Base-by-base conservation (phyloP, 495 filamentous ascomycete species). In the Neurospora tetrasperma region DNA sequence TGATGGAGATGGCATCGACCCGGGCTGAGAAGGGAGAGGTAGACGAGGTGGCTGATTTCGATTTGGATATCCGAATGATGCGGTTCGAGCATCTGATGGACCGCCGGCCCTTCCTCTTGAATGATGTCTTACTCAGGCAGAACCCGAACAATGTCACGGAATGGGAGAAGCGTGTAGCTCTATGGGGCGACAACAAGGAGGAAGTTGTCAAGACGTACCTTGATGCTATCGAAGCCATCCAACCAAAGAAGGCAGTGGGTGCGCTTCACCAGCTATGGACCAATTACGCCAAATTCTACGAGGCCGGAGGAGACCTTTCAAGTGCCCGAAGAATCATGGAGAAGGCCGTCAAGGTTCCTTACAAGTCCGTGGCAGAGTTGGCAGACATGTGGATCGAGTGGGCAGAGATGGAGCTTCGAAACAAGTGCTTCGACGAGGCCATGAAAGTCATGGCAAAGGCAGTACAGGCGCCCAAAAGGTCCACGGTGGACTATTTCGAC, bases 371-470 rank as follows among this genome's bases (percentile, higher is more conserved):
- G 23, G 90, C 91, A 44, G 96, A 99, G 80, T 88, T 98, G 43
- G 96, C 96, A 54, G 96, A 98, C 75, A 96, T 94, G 86, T 99
- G 96, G 96, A 95, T 94, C 75, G 94, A 97, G 83, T 98, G 94
- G 94, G 94, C 96, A 12, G 95, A 98, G 81, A 92, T 99, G 92
- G 96, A 99, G 79, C 86, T 98, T 39, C 91, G 96, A 38, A 92
- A 92, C 73, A 94, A 99, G 77, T 96, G 98, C 80, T 97, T 98
- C 76, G 96, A 99, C 79, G 89, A 90, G 74, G 96, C 96, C 14
- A 92, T 98, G 71, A 89, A 90, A 71, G 93, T 99, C 80, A 98
- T 98, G 96, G 93, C 93, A 27, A 98, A 97, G 80, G 96, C 96
- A 14, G 95, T 94, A 14, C 94, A 97, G 81, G 93, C 96, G 18